These are phyloP conservation scores for Sordariomycetes sp. DNA, from an alignment of 2,329 filamentous ascomycete species.

Conservation along the genomic window DNA sequence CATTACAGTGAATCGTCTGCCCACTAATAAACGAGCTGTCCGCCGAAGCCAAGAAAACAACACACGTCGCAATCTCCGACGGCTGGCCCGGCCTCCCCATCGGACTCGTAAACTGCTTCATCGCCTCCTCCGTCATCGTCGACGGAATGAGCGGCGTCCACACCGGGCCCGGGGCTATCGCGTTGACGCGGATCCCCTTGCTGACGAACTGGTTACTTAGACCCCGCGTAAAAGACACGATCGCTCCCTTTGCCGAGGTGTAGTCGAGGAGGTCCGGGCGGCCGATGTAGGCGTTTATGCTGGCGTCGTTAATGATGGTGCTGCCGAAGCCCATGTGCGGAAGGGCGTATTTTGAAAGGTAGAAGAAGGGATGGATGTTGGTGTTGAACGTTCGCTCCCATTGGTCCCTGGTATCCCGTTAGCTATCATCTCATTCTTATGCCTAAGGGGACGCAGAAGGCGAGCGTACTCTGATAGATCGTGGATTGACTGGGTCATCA, in stretches of 20 bases:
- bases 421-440: slow-evolving; percentile 57
- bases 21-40: slow-evolving; percentile 66
- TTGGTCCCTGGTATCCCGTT: slow-evolving; percentile 62
- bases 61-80: slow-evolving; percentile 68
- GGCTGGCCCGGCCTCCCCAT: slow-evolving; percentile 71
- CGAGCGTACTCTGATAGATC: slow-evolving; percentile 4
- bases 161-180: slow-evolving; percentile 65
- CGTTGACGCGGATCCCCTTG: slow-evolving; percentile 65
- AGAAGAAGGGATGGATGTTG: slow-evolving; percentile 77
- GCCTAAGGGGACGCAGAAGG: slow-evolving; percentile 9
- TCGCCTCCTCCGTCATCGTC: slow-evolving; percentile 57
- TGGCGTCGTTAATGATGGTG: slow-evolving; percentile 76
- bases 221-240: slow-evolving; percentile 66
- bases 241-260: slow-evolving; percentile 66
- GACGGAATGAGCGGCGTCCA: slow-evolving; percentile 66
- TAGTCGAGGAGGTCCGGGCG: slow-evolving; percentile 58
- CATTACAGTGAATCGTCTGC: slow-evolving; percentile 46
- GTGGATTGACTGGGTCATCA: background rate
- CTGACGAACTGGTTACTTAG: slow-evolving; percentile 61
- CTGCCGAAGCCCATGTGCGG: slow-evolving; percentile 63
- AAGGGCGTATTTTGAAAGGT: slow-evolving; percentile 62
- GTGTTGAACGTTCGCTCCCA: slow-evolving; percentile 70
- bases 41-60: slow-evolving; percentile 65
- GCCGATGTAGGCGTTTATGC: slow-evolving; percentile 72
- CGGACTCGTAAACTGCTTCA: slow-evolving; percentile 59